Conservation (phyloP, 345 rosid genomes). For the Gossypium thurberi region DNA sequence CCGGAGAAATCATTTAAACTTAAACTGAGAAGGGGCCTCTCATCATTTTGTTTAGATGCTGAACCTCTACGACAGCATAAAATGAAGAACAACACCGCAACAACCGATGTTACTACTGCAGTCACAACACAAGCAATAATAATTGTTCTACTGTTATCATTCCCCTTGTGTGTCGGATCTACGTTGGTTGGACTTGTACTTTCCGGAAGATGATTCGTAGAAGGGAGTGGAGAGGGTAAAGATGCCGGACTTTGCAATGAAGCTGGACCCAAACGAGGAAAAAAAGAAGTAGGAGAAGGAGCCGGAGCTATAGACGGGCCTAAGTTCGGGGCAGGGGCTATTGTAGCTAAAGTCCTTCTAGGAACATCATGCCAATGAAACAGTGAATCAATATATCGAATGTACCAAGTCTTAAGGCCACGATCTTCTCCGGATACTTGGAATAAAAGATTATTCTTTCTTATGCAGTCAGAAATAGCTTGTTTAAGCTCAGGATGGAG, state of each 20-base stretch:
- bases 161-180: slow-evolving; percentile 9
- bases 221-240: slow-evolving; percentile 18
- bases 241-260: slow-evolving; percentile 4
- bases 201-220: not conserved
- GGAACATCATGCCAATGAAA: slow-evolving; percentile 27
- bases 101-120: slow-evolving; percentile 57
- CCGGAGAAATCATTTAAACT: slow-evolving; percentile 61
- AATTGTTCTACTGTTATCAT: slow-evolving; percentile 26
- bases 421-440: slow-evolving; percentile 36
- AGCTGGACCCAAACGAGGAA: slow-evolving; percentile 14
- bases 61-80: slow-evolving; percentile 47
- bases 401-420: slow-evolving; percentile 27
- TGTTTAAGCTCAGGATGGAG: slow-evolving; percentile 39
- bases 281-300: not conserved
- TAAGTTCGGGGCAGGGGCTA: not conserved
- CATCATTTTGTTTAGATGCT: slow-evolving; percentile 52
- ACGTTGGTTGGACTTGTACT: not conserved
- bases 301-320: not conserved
- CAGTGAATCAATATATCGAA: slow-evolving; percentile 25
- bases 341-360: slow-evolving; percentile 32
- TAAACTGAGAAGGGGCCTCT: slow-evolving; percentile 84
- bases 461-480: slow-evolving; percentile 50
- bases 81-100: slow-evolving; percentile 69
- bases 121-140: slow-evolving; percentile 70
- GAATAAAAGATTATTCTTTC: slow-evolving; percentile 33